Base-by-base conservation (phyloP, 345 rosid genomes). In the Lepidium aucheri region DNA sequence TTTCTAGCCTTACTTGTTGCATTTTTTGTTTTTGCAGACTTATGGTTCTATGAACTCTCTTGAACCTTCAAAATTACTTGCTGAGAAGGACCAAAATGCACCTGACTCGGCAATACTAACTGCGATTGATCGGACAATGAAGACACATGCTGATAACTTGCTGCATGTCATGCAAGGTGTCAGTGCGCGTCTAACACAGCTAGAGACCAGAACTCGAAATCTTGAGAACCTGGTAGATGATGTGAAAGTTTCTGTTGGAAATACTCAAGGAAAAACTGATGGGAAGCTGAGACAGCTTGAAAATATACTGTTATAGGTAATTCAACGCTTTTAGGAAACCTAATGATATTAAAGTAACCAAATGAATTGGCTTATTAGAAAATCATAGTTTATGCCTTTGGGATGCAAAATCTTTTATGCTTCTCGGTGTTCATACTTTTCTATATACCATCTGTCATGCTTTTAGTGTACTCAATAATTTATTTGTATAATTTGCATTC, bases 201-300 rank as follows among this genome's bases (percentile, higher is more conserved):
- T 92, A 77, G 98, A 92, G 76, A 83, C 80, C 58, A 84, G 93
- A 73, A 83, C 84, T 11, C 80, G 80, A 10, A 69, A 77, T 72
- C 82, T 92, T 2, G 96, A 92, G 84, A 73, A 65, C 56, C 68
- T 93, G 54, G 84, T 92, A 7, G 95, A 89, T 79, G 96, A 89
- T 78, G 81, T 92, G 76, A 92, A 89, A 77, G 69, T 76, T 43
- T 80, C 90, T 67, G 84, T 87, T 53, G 98, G 83, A 35, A 87
- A 80, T 82, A 83, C 84, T 81, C 80, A 92, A 3, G 96, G 88
- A 61, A 87, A 77, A 66, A 79, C 83, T 45, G 95, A 92, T 62
- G 96, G 93, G 41, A 92, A 86, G 69, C 72, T 92, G 88, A 87
- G 86, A 61, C 95, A 80, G 44, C 75, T 92, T 79, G 95, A 92